These are phyloP conservation scores for Heterobasidion occidentale DNA, from an alignment of 1,284 basidiomycete genomes.

Conservation along the genomic window DNA sequence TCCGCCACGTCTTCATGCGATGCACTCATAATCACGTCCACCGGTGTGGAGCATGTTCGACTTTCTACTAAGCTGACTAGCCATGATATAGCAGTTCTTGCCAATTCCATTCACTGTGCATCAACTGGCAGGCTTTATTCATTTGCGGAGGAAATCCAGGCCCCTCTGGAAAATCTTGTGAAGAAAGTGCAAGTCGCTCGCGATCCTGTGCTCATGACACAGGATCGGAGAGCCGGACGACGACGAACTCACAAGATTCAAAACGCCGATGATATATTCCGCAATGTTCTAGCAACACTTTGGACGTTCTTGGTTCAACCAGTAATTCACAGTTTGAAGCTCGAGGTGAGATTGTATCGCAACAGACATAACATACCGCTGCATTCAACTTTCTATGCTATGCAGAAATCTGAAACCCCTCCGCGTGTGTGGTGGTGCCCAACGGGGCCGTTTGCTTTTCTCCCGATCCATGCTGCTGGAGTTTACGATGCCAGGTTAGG, in stretches of 20 bases:
- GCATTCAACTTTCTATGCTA: neutral
- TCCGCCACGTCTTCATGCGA: neutral
- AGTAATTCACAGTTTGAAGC: neutral
- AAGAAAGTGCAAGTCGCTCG: neutral
- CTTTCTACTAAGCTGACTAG: neutral
- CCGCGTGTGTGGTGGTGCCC: conserved; percentile 1
- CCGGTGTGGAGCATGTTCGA: neutral
- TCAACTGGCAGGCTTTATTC: neutral
- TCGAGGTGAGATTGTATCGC: neutral
- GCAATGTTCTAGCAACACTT: neutral
- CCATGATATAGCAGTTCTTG: neutral
- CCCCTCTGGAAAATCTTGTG: no score
- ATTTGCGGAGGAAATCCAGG: no score
- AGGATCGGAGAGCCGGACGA: neutral
- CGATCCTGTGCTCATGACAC: neutral
- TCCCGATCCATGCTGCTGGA: conserved; percentile 3
- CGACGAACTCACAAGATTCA: neutral
- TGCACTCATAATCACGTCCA: neutral
- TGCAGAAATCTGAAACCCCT: neutral
- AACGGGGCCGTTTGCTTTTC: neutral
- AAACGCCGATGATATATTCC: neutral
- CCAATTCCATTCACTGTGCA: neutral
- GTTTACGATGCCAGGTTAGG: conserved; percentile 1
- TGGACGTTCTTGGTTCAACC: neutral
- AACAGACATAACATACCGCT: neutral